A percentile compares a stretch with the other conserved stretches of the same genome.
Conservation (phyloP, 2,329 filamentous ascomycete genomes). For the Ceratocystis ficicola region DNA sequence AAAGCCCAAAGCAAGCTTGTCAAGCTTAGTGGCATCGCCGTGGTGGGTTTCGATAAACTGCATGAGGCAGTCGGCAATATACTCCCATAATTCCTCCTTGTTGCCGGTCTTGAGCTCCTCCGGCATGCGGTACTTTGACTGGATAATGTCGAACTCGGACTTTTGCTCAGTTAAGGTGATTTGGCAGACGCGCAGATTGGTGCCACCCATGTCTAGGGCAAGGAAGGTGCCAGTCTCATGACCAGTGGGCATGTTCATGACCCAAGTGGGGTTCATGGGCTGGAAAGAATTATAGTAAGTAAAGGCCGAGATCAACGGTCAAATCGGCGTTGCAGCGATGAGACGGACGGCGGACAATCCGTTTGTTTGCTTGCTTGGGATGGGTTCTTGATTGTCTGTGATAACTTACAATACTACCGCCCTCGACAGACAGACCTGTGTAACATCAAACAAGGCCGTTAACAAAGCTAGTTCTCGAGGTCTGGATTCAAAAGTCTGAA, state of each 20-base stretch:
- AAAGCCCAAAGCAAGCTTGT: slow-evolving; percentile 70
- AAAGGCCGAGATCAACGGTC: not conserved
- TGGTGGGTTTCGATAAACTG: slow-evolving; percentile 85
- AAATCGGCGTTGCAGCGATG: not conserved
- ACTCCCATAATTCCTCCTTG: slow-evolving; percentile 82
- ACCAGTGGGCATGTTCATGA: slow-evolving; percentile 78
- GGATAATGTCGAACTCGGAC: slow-evolving; percentile 86
- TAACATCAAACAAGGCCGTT: not conserved
- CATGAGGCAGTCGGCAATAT: slow-evolving; percentile 82
- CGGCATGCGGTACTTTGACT: slow-evolving; percentile 92
- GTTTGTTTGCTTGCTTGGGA: not conserved
- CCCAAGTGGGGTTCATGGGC: slow-evolving; percentile 98
- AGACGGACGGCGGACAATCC: not conserved
- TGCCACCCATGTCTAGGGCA: slow-evolving; percentile 90
- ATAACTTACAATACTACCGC: slow-evolving; percentile 77
- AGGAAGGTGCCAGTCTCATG: slow-evolving; percentile 78
- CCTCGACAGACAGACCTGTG: slow-evolving; percentile 50
- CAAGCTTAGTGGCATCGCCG: slow-evolving; percentile 48
- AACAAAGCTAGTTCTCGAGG: not conserved
- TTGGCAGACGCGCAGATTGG: slow-evolving; percentile 88
- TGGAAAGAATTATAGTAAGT: slow-evolving; percentile 30
- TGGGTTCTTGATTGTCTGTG: not conserved
- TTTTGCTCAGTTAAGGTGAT: slow-evolving; percentile 78
- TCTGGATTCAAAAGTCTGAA: not conserved
- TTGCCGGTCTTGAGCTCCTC: slow-evolving; percentile 80